Conservation (phyloP, 805 yeast genomes). For the Spathaspora passalidarum region DNA sequence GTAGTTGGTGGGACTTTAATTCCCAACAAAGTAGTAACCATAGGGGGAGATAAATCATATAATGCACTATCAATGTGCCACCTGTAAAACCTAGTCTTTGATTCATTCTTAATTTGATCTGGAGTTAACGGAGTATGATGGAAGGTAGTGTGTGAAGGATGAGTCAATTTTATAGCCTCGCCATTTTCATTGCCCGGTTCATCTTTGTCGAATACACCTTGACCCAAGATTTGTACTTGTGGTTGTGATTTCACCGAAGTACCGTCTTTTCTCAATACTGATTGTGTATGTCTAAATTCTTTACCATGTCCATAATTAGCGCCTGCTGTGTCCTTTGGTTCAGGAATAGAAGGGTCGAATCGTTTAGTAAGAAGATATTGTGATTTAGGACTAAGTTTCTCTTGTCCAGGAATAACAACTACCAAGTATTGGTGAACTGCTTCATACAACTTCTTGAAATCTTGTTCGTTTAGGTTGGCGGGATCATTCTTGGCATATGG, state of each 20-base stretch:
- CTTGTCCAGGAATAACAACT: constrained; percentile 70
- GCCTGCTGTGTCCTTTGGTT: constrained; percentile 30
- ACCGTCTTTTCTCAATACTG: constrained; percentile 80
- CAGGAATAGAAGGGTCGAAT: constrained; percentile 67
- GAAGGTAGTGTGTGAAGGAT: constrained; percentile 81
- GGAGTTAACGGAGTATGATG: constrained; percentile 64
- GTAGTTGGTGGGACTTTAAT: constrained; percentile 70
- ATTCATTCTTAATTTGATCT: constrained; percentile 56
- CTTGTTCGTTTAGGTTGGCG: constrained; percentile 57
- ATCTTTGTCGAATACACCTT: constrained; percentile 60
- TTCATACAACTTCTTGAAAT: constrained; percentile 57
- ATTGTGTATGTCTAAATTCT: constrained; percentile 48
- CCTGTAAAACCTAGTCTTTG: constrained; percentile 79
- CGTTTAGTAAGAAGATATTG: constrained; percentile 75
- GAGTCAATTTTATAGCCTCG: constrained; percentile 60
- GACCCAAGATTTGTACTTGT: constrained; percentile 88
- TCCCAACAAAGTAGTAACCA: constrained; percentile 80
- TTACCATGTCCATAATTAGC: constrained; percentile 85
- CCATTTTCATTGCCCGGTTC: constrained; percentile 61
- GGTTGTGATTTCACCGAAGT: constrained; percentile 77
- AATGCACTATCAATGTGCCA: constrained; percentile 95
- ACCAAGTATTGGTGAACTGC: constrained; percentile 72
- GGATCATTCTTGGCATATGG: constrained; percentile 68
- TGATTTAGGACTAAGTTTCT: constrained; percentile 64
- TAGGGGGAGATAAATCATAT: constrained; percentile 82